phyloP scores from a whole-genome alignment of 208 protist species.

The Jaenimonas drosophilae region DNA sequence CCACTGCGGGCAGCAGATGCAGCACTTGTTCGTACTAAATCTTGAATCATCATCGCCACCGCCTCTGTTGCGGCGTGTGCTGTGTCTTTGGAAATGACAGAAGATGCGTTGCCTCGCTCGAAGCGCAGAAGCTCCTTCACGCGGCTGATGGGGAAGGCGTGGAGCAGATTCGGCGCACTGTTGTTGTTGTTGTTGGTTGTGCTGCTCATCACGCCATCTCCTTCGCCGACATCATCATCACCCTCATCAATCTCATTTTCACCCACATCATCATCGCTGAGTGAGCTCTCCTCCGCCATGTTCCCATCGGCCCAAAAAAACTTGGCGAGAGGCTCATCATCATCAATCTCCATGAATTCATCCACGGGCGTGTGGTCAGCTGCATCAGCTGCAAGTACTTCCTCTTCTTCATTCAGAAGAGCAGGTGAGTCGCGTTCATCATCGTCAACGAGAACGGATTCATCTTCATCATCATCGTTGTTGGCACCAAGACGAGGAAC shows the following conservation, averaged over 20 bases:
- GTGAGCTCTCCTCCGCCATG: background rate
- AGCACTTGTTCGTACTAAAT: conserved; percentile 38
- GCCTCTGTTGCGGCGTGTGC: conserved; percentile 14
- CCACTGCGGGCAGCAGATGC: conserved; percentile 29
- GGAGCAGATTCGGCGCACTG: background rate
- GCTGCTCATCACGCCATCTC: no score
- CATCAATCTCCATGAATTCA: no score
- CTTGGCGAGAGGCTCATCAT: no score
- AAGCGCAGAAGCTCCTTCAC: conserved; percentile 63
- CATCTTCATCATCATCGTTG: no score
- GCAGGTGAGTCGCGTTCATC: no score
- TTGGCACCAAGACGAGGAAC: no score
- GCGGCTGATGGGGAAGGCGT: conserved; percentile 36
- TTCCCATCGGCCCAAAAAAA: no score
- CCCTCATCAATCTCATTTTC: background rate
- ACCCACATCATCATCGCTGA: background rate
- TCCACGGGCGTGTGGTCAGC: no score
- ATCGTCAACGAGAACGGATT: no score
- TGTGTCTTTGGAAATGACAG: conserved; percentile 45
- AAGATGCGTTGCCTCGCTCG: conserved; percentile 29
- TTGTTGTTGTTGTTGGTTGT: background rate
- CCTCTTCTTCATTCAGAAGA: no score
- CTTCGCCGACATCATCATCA: background rate
- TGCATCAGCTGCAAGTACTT: no score
- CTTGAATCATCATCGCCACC: conserved; percentile 42